These are phyloP conservation scores for Phytophthora podocarpi DNA, from an alignment of 352 stramenopile species.

Conservation along the genomic window DNA sequence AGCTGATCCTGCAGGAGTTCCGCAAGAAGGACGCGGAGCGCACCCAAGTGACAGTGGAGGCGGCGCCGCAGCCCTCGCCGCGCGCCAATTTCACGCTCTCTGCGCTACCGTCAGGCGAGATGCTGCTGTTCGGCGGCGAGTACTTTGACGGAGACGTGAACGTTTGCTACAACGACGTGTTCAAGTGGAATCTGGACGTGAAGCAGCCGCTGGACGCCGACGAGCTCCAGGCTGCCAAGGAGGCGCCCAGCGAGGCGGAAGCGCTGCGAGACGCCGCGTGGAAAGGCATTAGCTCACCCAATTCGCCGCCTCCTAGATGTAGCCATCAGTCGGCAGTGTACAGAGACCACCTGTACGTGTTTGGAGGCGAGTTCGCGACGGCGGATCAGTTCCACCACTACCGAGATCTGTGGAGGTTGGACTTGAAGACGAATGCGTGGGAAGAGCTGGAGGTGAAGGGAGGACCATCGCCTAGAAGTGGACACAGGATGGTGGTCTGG, in stretches of 20 bases:
- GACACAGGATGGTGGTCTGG: slow-evolving; percentile 95
- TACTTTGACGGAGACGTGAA: slow-evolving; percentile 98
- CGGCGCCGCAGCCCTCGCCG: slow-evolving; percentile 57
- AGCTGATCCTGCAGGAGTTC: slow-evolving; percentile 82
- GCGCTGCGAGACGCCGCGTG: slow-evolving; percentile 56
- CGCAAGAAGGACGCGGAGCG: slow-evolving; percentile 76
- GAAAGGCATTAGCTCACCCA: slow-evolving; percentile 90
- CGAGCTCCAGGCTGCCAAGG: slow-evolving; percentile 8
- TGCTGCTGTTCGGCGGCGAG: slow-evolving; percentile 97
- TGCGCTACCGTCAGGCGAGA: slow-evolving; percentile 70
- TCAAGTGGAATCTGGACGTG: slow-evolving; percentile 91
- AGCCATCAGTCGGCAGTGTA: slow-evolving; percentile 95
- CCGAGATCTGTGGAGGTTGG: slow-evolving; percentile 88
- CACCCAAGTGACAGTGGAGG: slow-evolving; percentile 67
- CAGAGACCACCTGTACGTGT: slow-evolving; percentile 96
- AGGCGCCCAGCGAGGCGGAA: slow-evolving; percentile 21
- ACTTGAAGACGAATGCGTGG: slow-evolving; percentile 95
- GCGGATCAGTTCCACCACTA: slow-evolving; percentile 99
- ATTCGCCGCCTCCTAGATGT: slow-evolving; percentile 92
- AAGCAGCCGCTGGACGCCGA: slow-evolving; percentile 20
- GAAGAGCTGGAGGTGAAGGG: slow-evolving; percentile 90
- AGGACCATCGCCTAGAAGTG: slow-evolving; percentile 79
- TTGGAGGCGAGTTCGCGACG: slow-evolving; percentile 97
- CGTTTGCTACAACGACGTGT: slow-evolving; percentile 96
- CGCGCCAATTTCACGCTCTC: slow-evolving; percentile 85